Percentiles rank a stretch among this genome's conserved stretches.
Conservation (phyloP, 495 filamentous ascomycete genomes). For the Penicillium antarcticum region DNA sequence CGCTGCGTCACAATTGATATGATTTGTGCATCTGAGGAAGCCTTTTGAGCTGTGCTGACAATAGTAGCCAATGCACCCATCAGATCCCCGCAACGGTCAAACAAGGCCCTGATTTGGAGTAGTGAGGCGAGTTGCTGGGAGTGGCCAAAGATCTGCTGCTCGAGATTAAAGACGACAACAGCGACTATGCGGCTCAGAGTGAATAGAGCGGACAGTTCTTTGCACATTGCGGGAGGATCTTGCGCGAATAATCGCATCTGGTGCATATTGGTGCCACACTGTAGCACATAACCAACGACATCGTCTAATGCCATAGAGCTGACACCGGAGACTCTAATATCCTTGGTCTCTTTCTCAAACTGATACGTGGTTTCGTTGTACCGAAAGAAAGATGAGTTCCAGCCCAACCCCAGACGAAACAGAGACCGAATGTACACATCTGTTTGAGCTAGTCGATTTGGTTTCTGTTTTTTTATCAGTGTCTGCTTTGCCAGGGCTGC, state of each 20-base stretch:
- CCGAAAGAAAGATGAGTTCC: slow-evolving; percentile 74
- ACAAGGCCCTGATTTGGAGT: slow-evolving; percentile 67
- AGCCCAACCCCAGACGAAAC: slow-evolving; percentile 71
- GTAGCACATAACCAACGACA: slow-evolving; percentile 56
- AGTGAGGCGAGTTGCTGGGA: slow-evolving; percentile 28
- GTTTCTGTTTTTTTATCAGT: not conserved
- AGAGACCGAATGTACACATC: slow-evolving; percentile 59
- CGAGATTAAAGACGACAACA: slow-evolving; percentile 36
- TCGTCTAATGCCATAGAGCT: slow-evolving; percentile 55
- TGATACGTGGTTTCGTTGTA: slow-evolving; percentile 55
- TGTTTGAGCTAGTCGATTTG: slow-evolving; percentile 27
- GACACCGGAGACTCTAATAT: slow-evolving; percentile 66
- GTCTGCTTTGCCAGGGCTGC: slow-evolving; percentile 47
- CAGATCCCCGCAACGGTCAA: slow-evolving; percentile 60
- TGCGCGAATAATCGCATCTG: slow-evolving; percentile 58
- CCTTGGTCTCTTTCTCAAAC: slow-evolving; percentile 55
- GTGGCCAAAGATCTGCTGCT: slow-evolving; percentile 29
- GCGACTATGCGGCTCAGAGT: slow-evolving; percentile 34
- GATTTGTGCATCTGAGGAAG: slow-evolving; percentile 62
- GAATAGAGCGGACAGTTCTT: slow-evolving; percentile 30
- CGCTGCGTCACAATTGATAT: slow-evolving; percentile 64
- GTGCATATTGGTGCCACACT: slow-evolving; percentile 66
- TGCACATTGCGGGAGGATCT: slow-evolving; percentile 25
- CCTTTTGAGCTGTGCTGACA: slow-evolving; percentile 49
- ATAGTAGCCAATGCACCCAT: slow-evolving; percentile 60